A percentile compares a stretch with the other conserved stretches of the same genome.
phyloP scores from a whole-genome alignment of 148 eudicot species.

The Rhododendron vialii region DNA sequence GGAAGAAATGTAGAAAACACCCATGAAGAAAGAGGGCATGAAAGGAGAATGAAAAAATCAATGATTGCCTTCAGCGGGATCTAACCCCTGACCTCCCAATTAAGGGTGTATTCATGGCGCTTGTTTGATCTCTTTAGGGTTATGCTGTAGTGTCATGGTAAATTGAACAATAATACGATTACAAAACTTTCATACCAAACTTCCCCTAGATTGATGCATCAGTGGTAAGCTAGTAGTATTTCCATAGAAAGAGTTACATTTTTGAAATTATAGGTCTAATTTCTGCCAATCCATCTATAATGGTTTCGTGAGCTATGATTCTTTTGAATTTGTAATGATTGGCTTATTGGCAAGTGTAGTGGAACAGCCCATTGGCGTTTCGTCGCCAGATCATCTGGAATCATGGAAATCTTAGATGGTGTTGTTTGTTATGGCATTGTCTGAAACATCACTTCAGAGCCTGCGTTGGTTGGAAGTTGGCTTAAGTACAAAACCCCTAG shows the following conservation, averaged over 20 bases:
- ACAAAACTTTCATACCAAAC: not conserved
- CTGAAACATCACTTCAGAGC: not conserved
- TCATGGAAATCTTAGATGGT: not conserved
- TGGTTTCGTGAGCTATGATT: not conserved
- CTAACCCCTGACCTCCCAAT: not conserved
- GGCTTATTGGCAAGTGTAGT: not conserved
- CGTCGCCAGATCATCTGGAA: not conserved
- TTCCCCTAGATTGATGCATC: not conserved
- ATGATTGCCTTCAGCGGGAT: not conserved
- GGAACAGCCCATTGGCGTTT: not conserved
- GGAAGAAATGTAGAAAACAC: not conserved
- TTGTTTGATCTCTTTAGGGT: not conserved
- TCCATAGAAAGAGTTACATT: not conserved
- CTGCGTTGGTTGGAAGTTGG: not conserved
- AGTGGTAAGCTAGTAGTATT: not conserved
- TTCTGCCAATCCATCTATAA: not conserved
- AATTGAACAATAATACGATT: not conserved
- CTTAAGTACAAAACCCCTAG: not conserved
- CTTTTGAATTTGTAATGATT: not conserved
- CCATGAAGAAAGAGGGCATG: not conserved
- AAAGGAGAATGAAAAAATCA: not conserved
- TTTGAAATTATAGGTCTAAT: not conserved
- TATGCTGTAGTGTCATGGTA: not conserved
- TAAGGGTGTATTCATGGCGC: not conserved
- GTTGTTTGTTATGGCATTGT: not conserved